Percentiles rank a stretch among this genome's conserved stretches.
Conservation (phyloP, 1,284 basidiomycete genomes). For the Wallemia ichthyophaga region DNA sequence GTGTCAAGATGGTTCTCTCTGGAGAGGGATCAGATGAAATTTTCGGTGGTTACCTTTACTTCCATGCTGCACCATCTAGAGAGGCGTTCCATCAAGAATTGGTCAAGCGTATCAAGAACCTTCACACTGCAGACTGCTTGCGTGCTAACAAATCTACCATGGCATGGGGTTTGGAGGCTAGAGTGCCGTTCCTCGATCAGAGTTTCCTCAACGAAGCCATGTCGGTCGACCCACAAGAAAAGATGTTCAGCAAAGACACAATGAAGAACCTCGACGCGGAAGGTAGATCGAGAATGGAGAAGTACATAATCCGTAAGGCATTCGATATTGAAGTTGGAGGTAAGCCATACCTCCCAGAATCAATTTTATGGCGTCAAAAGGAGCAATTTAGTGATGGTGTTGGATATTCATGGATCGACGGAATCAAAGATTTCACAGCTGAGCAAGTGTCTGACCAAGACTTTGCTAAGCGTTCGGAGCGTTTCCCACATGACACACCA, state of each 20-base stretch:
- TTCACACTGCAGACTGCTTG: conserved; percentile 91
- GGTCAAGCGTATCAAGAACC: conserved; percentile 82
- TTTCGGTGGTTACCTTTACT: conserved; percentile 96
- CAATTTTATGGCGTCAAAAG: conserved; percentile 96
- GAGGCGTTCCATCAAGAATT: conserved; percentile 84
- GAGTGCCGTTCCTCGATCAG: conserved; percentile 97
- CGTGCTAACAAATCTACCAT: conserved; percentile 99
- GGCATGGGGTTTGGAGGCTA: conserved; percentile 98
- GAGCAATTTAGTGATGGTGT: conserved; percentile 99
- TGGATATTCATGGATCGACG: conserved; percentile 98
- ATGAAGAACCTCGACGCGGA: conserved; percentile 49
- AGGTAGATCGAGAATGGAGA: conserved; percentile 72
- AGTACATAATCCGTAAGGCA: conserved; percentile 93
- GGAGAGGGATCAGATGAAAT: conserved; percentile 98
- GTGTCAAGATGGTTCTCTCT: conserved; percentile 97
- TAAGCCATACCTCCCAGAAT: conserved; percentile 76
- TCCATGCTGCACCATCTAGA: conserved; percentile 84
- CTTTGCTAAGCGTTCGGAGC: conserved; percentile 39
- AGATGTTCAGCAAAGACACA: conserved; percentile 65
- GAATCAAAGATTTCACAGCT: conserved; percentile 70
- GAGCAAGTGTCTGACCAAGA: conserved; percentile 45
- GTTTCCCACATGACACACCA: conserved; percentile 56
- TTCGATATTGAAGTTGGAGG: conserved; percentile 69
- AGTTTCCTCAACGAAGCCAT: conserved; percentile 77
- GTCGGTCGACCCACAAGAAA: conserved; percentile 63